phyloP scores from a whole-genome alignment of 2,329 filamentous ascomycete genomes.

The Fusarium drepaniforme region DNA sequence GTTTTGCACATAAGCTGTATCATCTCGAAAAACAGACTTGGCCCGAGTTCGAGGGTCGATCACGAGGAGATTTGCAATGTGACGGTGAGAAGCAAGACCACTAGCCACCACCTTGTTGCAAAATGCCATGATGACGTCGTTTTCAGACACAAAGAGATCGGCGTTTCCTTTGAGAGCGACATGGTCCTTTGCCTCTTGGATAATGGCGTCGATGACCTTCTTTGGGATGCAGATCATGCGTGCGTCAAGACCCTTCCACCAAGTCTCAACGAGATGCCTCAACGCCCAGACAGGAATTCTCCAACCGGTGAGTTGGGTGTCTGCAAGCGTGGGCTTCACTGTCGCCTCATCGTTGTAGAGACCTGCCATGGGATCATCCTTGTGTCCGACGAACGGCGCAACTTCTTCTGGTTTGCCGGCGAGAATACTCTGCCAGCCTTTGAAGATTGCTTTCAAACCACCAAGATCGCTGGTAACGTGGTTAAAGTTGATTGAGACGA shows the following conservation, averaged over 20 bases:
- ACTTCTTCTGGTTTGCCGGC: background rate
- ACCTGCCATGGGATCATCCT: background rate
- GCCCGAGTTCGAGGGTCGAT: background rate
- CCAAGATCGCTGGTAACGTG: background rate
- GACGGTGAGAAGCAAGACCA: background rate
- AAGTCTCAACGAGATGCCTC: background rate
- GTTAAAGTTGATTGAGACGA: background rate
- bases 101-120: background rate
- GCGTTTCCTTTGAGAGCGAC: background rate
- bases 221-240: background rate
- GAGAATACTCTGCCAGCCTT: background rate
- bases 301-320: background rate
- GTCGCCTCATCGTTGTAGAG: background rate
- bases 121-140: background rate
- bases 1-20: background rate
- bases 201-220: background rate
- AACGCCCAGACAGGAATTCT: background rate
- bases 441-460: background rate
- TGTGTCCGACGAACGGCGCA: background rate
- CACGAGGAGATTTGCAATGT: background rate
- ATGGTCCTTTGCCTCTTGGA: background rate
- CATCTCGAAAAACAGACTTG: background rate
- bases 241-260: background rate
- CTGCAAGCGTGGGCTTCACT: background rate
- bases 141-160: background rate